A percentile compares a stretch with the other conserved stretches of the same genome.
phyloP scores from a whole-genome alignment of 1,284 basidiomycete species.

The Puccinia triticina region DNA sequence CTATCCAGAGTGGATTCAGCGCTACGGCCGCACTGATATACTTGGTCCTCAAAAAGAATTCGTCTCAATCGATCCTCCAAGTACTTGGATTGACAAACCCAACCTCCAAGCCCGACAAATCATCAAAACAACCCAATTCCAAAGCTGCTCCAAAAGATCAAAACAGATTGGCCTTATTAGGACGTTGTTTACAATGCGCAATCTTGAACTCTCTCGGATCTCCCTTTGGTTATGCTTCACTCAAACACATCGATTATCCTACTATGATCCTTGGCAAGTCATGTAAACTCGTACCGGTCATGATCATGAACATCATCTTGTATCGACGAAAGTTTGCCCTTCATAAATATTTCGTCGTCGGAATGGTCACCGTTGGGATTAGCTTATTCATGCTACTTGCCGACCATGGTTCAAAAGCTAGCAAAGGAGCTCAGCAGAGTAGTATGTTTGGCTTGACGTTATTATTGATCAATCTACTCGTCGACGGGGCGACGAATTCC shows the following conservation, averaged over 20 bases:
- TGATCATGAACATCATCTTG: constrained; percentile 83
- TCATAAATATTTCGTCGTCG: constrained; percentile 60
- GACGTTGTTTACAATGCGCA: constrained; percentile 78
- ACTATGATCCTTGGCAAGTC: constrained; percentile 98
- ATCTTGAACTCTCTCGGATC: constrained; percentile 86
- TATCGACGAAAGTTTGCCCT: constrained; percentile 59
- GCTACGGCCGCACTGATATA: constrained; percentile 78
- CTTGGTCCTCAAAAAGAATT: constrained; percentile 70
- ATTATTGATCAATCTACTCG: constrained; percentile 78
- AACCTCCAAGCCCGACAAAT: constrained; percentile 53
- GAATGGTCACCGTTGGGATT: constrained; percentile 82
- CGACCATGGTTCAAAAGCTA: constrained; percentile 65
- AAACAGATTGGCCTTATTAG: constrained; percentile 65
- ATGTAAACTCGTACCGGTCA: constrained; percentile 94
- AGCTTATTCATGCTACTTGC: constrained; percentile 87
- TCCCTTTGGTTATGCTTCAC: constrained; percentile 90
- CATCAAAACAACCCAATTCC: constrained; percentile 51
- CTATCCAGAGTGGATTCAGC: constrained; percentile 80
- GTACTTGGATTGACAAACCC: constrained; percentile 66
- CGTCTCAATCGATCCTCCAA: constrained; percentile 66
- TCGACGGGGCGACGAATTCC: constrained; percentile 95
- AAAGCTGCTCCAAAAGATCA: constrained; percentile 25
- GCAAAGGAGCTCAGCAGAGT: constrained; percentile 61
- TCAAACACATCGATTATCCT: constrained; percentile 95
- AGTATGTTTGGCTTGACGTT: constrained; percentile 70